These are phyloP conservation scores for Pythium insidiosum DNA, from an alignment of 352 stramenopile species.

Conservation along the genomic window DNA sequence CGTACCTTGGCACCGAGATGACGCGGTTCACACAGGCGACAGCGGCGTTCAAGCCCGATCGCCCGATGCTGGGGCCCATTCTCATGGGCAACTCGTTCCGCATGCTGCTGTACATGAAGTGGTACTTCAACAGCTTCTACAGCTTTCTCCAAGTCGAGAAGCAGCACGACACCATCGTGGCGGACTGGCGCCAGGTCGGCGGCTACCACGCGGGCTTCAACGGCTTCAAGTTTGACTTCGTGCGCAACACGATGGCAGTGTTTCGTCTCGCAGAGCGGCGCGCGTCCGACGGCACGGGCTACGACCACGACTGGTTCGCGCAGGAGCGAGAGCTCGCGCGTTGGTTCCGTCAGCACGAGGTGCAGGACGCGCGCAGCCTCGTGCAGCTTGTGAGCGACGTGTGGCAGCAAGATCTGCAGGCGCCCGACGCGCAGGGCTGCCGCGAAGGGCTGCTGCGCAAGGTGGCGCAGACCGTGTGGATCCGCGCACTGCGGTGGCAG, in stretches of 20 bases:
- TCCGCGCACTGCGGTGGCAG: too few relatives aligned
- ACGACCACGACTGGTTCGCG: conserved; percentile 22
- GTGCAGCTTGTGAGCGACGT: too few relatives aligned
- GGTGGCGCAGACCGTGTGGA: too few relatives aligned
- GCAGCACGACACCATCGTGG: too few relatives aligned
- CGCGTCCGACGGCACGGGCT: neutral
- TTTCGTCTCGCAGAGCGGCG: conserved; percentile 23
- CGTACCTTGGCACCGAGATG: conserved; percentile 4
- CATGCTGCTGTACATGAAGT: conserved; percentile 23
- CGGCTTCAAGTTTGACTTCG: conserved; percentile 24
- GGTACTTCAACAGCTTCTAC: conserved; percentile 28
- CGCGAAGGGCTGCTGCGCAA: too few relatives aligned
- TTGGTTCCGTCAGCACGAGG: conserved; percentile 26
- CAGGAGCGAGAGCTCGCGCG: conserved; percentile 17
- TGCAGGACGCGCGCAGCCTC: too few relatives aligned
- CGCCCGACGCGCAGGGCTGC: too few relatives aligned
- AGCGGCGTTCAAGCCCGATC: conserved; percentile 16
- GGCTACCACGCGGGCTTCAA: conserved; percentile 24
- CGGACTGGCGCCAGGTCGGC: conserved; percentile 18
- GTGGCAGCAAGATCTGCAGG: too few relatives aligned
- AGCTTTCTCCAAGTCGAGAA: conserved; percentile 14
- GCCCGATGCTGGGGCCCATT: conserved; percentile 12
- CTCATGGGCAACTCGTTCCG: conserved; percentile 13
- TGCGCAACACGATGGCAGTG: conserved; percentile 25
- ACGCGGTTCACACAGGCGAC: conserved; percentile 12